These are phyloP conservation scores for Ascochyta clinopodiicola DNA, from an alignment of 2,329 filamentous ascomycete species.

Conservation along the genomic window DNA sequence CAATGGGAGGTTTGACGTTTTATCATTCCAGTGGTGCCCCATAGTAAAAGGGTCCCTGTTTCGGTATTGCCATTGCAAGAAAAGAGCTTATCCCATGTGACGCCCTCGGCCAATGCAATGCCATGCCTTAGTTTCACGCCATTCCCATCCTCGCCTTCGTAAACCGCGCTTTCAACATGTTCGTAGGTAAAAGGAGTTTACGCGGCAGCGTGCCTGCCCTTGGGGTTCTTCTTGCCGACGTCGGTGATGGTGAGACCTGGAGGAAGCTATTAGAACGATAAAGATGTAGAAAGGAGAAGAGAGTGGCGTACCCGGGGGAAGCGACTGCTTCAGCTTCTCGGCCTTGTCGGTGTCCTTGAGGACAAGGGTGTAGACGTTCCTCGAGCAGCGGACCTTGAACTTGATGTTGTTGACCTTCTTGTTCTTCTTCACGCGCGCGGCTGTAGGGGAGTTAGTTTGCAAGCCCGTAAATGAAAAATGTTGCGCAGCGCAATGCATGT, in stretches of 20 bases:
- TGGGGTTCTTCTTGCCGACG: constrained; percentile 68
- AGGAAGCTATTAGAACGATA: constrained; percentile 5
- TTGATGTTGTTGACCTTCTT: constrained; percentile 90
- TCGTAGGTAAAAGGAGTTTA: constrained; percentile 26
- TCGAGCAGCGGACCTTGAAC: constrained; percentile 99
- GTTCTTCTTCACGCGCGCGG: constrained; percentile 79
- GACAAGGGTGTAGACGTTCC: constrained; percentile 96
- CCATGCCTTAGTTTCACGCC: constrained; percentile 22
- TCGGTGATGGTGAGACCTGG: constrained; percentile 66
- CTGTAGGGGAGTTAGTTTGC: constrained; percentile 32
- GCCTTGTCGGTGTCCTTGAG: constrained; percentile 99
- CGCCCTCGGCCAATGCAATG: constrained; percentile 35
- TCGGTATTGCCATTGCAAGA: constrained; percentile 42
- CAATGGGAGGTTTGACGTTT: constrained; percentile 12
- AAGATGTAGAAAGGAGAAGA: too few species aligned
- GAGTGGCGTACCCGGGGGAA: constrained; percentile 83
- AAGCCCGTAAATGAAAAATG: too few species aligned
- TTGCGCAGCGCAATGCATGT: too few species aligned
- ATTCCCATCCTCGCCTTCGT: constrained; percentile 10
- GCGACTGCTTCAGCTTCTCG: constrained; percentile 99
- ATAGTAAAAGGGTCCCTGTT: constrained; percentile 23
- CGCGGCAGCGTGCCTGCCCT: constrained; percentile 55
- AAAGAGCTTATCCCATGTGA: constrained; percentile 39
- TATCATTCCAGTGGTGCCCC: constrained; percentile 18
- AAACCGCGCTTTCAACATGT: constrained; percentile 14